Evolutionary conservation across 179 eudicot genomes (phyloP), one percentile per base, ranked within the genome.

Genomic region (Vitellaria paradoxa): DNA sequence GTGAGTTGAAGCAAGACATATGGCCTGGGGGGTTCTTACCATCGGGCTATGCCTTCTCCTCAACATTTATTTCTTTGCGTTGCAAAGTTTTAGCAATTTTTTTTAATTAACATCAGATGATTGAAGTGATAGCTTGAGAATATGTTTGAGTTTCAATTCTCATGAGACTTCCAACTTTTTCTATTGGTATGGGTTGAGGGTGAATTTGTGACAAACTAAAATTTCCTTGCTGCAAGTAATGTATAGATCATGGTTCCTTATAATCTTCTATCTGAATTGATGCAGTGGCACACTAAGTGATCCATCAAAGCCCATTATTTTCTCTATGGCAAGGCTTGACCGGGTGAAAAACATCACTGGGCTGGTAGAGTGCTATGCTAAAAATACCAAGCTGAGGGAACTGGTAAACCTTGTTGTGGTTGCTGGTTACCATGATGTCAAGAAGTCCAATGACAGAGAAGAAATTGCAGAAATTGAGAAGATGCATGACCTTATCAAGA

Each of bases 311-410:
- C 97, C 97, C 73, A 83, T 90, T 60, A 82, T 92, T 56, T 92
- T 92, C 80, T 90, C 97, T 23, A 92, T 92, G 97, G 97, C 97
- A 47, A 89, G 97, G 90, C 92, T 92, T 37, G 97, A 92, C 82
- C 87, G 59, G 15, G 97, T 92, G 72, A 92, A 92, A 78, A 91
- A 90, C 81, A 90, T 92, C 13, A 83, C 94, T 20, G 97, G 97
- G 45, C 80, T 92, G 80, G 92, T 92, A 17, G 97, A 92, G 84
- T 84, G 86, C 79, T 92, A 90, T 77, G 89, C 80, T 57, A 92
- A 92, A 74, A 90, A 85, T 74, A 24, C 65, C 21, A 85, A 86
- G 79, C 85, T 92, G 7, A 89, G 88, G 75, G 87, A 86, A 68
- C 70, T 88, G 56, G 92, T 85, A 65, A 90, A 92, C 79, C 87